Evolutionary conservation across 495 filamentous ascomycete species (phyloP).

Genomic region (Aspergillus heteromorphus): DNA sequence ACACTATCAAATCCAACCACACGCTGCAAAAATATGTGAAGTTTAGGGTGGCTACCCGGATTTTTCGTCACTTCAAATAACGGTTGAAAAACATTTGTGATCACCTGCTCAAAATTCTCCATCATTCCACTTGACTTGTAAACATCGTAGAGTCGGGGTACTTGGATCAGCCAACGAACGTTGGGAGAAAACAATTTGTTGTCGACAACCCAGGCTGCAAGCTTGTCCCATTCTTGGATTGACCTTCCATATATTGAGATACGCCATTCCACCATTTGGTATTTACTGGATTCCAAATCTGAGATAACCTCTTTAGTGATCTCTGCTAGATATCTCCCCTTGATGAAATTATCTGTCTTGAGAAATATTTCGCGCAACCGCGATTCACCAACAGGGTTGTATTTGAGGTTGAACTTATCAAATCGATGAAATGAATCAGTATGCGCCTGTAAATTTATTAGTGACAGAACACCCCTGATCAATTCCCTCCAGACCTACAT

Average conservation of each 20-base stretch:
- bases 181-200: constrained; percentile 97
- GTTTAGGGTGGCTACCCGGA: constrained; percentile 79
- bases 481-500: constrained; percentile 53
- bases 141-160: constrained; percentile 90
- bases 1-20: constrained; percentile 97
- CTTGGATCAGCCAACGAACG: constrained; percentile 94
- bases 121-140: constrained; percentile 86
- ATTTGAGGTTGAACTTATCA: constrained; percentile 99
- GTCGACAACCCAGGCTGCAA: constrained; percentile 97
- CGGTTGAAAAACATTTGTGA: constrained; percentile 88
- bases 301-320: constrained; percentile 97
- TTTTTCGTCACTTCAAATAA: constrained; percentile 92
- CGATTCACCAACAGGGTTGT: constrained; percentile 96
- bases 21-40: constrained; percentile 90
- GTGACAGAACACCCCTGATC: background rate
- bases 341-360: constrained; percentile 97
- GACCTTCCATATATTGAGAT: constrained; percentile 93
- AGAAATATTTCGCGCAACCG: constrained; percentile 92
- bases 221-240: constrained; percentile 94
- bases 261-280: constrained; percentile 99
- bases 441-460: constrained; percentile 59
- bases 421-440: constrained; percentile 98
- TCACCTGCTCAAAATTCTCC: constrained; percentile 82
- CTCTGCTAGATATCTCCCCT: constrained; percentile 91
- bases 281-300: constrained; percentile 98